Base-by-base conservation (phyloP, 345 rosid species). In the Salix exigua region DNA sequence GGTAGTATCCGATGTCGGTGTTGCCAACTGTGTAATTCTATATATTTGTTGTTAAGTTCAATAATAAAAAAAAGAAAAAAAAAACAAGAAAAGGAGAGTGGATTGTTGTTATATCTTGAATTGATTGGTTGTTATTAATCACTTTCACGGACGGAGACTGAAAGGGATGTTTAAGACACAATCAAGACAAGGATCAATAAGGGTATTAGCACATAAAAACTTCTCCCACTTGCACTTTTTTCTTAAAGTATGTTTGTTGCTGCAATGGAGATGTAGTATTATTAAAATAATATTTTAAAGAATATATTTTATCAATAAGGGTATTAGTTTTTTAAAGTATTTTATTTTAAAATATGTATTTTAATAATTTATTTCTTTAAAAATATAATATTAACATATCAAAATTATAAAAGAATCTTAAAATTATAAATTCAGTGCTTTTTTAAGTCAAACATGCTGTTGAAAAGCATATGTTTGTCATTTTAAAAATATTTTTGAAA, bases 111-210 rank as follows among this genome's bases (percentile, higher is more conserved):
- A 53, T 28, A 2, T 28, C 21, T 68, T 78, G 55, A 75, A 70
- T 60, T 74, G 80, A 83, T 76, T 81, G 82, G 79, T 78, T 71
- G 87, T 81, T 76, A 66, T 48, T 62, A 23, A 79, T 85, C 75
- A 82, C 80, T 85, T 73, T 85, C 83, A 79, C 51, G 48, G 66
- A 37, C 63, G 72, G 46, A 28, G 78, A 65, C 37, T 75, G 86
- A 83, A 62, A 30, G 70, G 71, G 78, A 83, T 78, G 50, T 60
- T 12, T 60, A 28, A 16, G 73, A 53, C 62, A 69, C 14, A 33
- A 23, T 58, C 25, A 58, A 9, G 63, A 58, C 11, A 58, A 58
- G 63, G 63, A 58, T 58, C 14, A 23, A 9, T 9, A n/a, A 58
- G 28, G 62, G 62, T 12, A 58, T 58, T 1, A 25, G 62, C 62